phyloP scores from a whole-genome alignment of 2,329 filamentous ascomycete genomes.

The Neofusicoccum laricinum region DNA sequence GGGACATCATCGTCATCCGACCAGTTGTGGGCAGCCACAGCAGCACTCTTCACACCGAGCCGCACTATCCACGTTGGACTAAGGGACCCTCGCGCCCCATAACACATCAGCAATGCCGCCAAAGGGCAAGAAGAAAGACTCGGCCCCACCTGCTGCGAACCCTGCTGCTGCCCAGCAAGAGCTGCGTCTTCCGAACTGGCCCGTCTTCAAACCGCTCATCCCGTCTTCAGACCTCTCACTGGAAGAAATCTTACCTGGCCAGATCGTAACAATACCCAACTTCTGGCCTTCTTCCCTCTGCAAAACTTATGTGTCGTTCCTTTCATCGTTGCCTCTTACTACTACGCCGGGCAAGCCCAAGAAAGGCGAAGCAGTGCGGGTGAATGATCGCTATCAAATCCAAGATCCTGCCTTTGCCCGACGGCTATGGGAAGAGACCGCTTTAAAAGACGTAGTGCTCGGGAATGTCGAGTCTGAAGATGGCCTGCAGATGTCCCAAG shows the following conservation, averaged over 20 bases:
- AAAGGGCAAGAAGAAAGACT: constrained; percentile 29
- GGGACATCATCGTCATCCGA: constrained; percentile 5
- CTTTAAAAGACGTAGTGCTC: constrained; percentile 60
- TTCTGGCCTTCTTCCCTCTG: constrained; percentile 75
- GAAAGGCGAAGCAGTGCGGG: constrained; percentile 74
- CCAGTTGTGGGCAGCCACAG: not conserved
- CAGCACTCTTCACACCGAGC: not conserved
- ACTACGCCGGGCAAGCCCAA: constrained; percentile 79
- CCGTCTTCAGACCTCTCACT: constrained; percentile 64
- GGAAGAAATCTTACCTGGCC: constrained; percentile 56
- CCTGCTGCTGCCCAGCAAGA: not conserved
- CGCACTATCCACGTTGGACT: not conserved
- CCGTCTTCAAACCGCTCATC: constrained; percentile 65
- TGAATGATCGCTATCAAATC: constrained; percentile 87
- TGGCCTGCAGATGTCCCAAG: constrained; percentile 23
- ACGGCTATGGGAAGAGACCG: constrained; percentile 73
- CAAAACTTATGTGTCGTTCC: constrained; percentile 71
- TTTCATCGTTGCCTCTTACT: constrained; percentile 65
- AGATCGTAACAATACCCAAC: constrained; percentile 70
- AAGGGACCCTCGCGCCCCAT: not conserved
- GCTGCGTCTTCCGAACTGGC: constrained; percentile 60
- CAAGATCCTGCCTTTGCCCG: constrained; percentile 72
- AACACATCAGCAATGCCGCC: constrained; percentile 25
- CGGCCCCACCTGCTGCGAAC: constrained; percentile 7
- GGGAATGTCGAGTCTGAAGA: constrained; percentile 32